Evolutionary conservation across 2,329 filamentous ascomycete species (phyloP), one percentile per base, ranked within the genome.

Genomic region (Colletotrichum caudatum): DNA sequence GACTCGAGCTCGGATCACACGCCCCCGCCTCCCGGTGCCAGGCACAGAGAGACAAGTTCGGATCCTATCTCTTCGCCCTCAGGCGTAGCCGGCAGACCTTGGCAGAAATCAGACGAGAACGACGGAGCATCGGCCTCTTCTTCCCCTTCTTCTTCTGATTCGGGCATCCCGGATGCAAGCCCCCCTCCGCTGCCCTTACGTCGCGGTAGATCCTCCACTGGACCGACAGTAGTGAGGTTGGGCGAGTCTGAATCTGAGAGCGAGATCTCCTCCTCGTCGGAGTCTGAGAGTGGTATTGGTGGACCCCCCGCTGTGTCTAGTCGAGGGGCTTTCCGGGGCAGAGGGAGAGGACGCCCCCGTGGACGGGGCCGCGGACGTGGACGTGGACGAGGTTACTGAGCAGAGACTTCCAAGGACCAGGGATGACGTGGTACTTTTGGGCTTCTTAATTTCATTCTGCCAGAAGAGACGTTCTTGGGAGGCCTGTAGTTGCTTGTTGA

Each of bases 181-280:
- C 61, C 66, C 16, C 63, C 39, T 14, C 70, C 64, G 39, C 67
- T 29, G 7, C 48, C 53, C 2, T 57, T 18, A 29, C 66, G 70
- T 50, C 70, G 62, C 26, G 23, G 37, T 41, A 71, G 56, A 39
- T 46, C 59, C 5, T 65, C 69, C 5, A 26, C n/a, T 14, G 62
- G 68, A 1, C 71, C 62, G 2, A 74, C 73, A 2, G 23, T 74
- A 2, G 73, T 74, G 12, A 60, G 71, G 14, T 65, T 74, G 6
- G 73, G 73, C n/a, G 64, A 72, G 26, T 74, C 72, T 8, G 64
- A 57, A 23, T 74, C 73, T 5, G 73, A 74, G 16, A 64, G 62
- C 44, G 72, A 66, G 11, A 64, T 68, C 3, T 65, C 61, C 9
- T 64, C 66, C 5, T 57, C 58, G 18, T 73, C 72, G 3, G 72